Base-by-base conservation (phyloP, 768 basidiomycete genomes). In the Tricholoma saponaceum region DNA sequence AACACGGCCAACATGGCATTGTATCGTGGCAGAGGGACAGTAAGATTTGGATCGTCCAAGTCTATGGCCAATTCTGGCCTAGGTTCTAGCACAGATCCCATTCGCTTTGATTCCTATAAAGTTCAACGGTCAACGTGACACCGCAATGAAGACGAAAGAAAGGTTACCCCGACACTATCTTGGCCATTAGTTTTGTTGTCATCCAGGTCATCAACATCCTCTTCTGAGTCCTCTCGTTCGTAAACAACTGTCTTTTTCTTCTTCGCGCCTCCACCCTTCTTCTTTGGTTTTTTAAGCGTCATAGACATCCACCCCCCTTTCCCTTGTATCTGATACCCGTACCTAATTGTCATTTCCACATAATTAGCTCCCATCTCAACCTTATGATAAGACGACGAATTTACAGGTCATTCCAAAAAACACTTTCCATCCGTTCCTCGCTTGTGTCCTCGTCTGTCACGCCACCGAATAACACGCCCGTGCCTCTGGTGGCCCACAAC, bases 1-100 rank as follows among this genome's bases (percentile, higher is more conserved):
- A 92, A 76, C 6, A 95, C 85, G 0, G 92, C 85, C 6, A 95
- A 76, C 92, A 96, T 95, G 4, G 91, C 81, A 64, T 95, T 96
- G 70, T 95, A 95, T 7, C 92, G 79, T 1, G 85, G 78, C 16
- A 87, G 74, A 0, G 94, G 95, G 1, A 74, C 72, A 0, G 87
- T 85, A 58, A 79, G 66, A 35, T 75, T 71, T 0, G 90, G 87
- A 65, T 92, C 90, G 54, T 90, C 83, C 0, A 79, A 74, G 60
- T 88, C 84, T 9, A 66, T 52, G n/a, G 81, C 80, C 32, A 57
- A 59, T 10, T 59, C 49, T 35, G 55, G 55, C 20, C 81, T 80
- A 32, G 60, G 61, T 13, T 60, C 49, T n/a, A 54, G 57, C n/a
- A 47, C 37, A 8, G 4, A 23, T n/a, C n/a, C n/a, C n/a, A n/a